These are phyloP conservation scores for Leonotis leonurus DNA, from an alignment of 257 asterid species.

Conservation along the genomic window DNA sequence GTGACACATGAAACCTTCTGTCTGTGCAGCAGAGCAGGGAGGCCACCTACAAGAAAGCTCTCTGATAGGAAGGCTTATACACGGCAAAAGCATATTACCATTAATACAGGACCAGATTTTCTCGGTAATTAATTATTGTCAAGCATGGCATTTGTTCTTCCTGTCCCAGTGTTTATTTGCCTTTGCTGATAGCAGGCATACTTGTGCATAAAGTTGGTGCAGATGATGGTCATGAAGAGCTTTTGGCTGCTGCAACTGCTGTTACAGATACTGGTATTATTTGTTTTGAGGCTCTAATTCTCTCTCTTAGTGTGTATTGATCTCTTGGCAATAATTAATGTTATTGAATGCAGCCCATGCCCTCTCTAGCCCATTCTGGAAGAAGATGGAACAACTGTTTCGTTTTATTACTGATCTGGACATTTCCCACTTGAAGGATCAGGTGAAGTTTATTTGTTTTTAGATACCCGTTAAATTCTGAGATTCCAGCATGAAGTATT, in stretches of 20 bases:
- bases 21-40: constrained; percentile 70
- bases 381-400: constrained; percentile 67
- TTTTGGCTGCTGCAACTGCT: constrained; percentile 82
- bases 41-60: constrained; percentile 79
- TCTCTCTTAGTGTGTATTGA: constrained; percentile 10
- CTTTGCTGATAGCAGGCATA: constrained; percentile 9
- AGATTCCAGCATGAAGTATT: too few relatives aligned
- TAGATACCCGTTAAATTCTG: too few relatives aligned
- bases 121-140: constrained; percentile 46
- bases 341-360: constrained; percentile 54
- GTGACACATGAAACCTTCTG: constrained; percentile 26
- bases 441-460: constrained; percentile 40
- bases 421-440: constrained; percentile 55
- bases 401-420: constrained; percentile 66
- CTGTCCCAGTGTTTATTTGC: neutral
- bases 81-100: constrained; percentile 62
- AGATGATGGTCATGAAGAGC: constrained; percentile 90
- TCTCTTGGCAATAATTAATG: constrained; percentile 24
- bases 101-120: constrained; percentile 57
- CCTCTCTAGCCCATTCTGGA: constrained; percentile 75
- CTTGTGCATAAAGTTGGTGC: constrained; percentile 45
- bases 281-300: constrained; percentile 11
- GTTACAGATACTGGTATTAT: constrained; percentile 62
- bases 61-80: constrained; percentile 79
- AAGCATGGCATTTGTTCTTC: constrained; percentile 9